A percentile compares a stretch with the other conserved stretches of the same genome.
phyloP scores from a whole-genome alignment of 73 alveolate genomes.

The Diophrys sp. region DNA sequence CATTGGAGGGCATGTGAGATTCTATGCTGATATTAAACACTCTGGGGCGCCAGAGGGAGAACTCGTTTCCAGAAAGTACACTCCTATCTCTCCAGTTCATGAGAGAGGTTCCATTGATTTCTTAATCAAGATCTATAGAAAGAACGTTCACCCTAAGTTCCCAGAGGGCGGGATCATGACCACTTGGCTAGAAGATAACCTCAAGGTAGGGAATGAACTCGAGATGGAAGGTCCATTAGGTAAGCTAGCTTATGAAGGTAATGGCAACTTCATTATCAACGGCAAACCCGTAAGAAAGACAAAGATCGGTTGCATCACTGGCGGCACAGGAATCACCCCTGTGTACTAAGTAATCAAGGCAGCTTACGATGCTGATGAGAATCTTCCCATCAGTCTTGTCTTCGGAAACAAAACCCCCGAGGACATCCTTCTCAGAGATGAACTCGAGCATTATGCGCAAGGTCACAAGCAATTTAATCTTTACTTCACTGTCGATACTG shows the following conservation, averaged over 20 bases:
- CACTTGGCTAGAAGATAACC: conserved; percentile 18
- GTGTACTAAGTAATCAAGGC: conserved; percentile 52
- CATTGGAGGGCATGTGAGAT: conserved; percentile 64
- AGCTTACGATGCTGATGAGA: conserved; percentile 15
- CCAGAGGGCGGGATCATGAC: conserved; percentile 73
- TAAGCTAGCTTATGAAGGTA: conserved; percentile 31
- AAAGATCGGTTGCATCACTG: conserved; percentile 57
- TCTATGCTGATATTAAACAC: conserved; percentile 51
- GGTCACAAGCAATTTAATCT: conserved; percentile 49
- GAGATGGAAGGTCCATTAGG: conserved; percentile 55
- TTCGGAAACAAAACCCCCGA: conserved; percentile 61
- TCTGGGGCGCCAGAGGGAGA: conserved; percentile 63
- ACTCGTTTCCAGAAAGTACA: conserved; percentile 45
- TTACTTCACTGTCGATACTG: conserved; percentile 68
- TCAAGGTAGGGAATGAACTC: conserved; percentile 36
- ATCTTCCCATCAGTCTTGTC: conserved; percentile 13
- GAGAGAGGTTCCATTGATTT: conserved; percentile 29
- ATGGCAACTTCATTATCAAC: conserved; percentile 27
- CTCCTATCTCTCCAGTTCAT: conserved; percentile 35
- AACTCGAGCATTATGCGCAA: conserved; percentile 66
- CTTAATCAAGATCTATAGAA: conserved; percentile 22
- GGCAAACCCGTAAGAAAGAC: conserved; percentile 15
- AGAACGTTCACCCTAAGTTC: conserved; percentile 35
- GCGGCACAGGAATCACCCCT: conserved; percentile 76
- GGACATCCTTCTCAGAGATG: conserved; percentile 72